phyloP scores from a whole-genome alignment of 192 early-diverging fungal species.

The Backusella luteola region DNA sequence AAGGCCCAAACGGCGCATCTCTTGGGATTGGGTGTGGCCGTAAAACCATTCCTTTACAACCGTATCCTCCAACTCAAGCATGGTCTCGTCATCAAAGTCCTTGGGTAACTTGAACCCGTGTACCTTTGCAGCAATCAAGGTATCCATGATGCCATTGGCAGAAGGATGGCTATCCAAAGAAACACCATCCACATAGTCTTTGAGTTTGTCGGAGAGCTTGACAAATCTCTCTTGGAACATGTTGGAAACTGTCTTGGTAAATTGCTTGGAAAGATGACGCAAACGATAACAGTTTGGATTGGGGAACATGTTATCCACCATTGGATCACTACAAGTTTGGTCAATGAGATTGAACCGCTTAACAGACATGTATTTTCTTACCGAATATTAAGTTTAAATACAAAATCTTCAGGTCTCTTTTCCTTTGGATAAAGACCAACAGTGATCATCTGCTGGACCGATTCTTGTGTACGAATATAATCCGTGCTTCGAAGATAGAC shows the following conservation, averaged over 20 bases:
- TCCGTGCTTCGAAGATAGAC: slow-evolving; percentile 36
- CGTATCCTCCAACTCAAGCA: slow-evolving; percentile 26
- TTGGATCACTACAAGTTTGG: slow-evolving; percentile 22
- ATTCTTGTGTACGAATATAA: slow-evolving; percentile 37
- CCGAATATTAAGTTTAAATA: slow-evolving; percentile 35
- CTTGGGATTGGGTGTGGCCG: slow-evolving; percentile 22
- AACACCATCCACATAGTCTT: slow-evolving; percentile 32
- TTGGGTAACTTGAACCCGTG: slow-evolving; percentile 32
- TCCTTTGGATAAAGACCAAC: slow-evolving; percentile 36
- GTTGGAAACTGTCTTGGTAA: slow-evolving; percentile 15
- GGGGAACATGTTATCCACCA: slow-evolving; percentile 36
- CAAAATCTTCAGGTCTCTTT: slow-evolving; percentile 12
- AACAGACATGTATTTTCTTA: slow-evolving; percentile 12
- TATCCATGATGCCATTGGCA: slow-evolving; percentile 39
- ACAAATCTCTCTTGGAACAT: slow-evolving; percentile 25
- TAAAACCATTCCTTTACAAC: slow-evolving; percentile 40
- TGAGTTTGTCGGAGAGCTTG: slow-evolving; percentile 16
- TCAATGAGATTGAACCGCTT: neutral
- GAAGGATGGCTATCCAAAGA: slow-evolving; percentile 37
- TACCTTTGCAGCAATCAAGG: slow-evolving; percentile 32
- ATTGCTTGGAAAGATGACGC: slow-evolving; percentile 27
- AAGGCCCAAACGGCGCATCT: slow-evolving; percentile 34
- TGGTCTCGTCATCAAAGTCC: slow-evolving; percentile 24
- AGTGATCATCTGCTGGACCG: slow-evolving; percentile 38
- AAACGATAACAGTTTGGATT: slow-evolving; percentile 35